Evolutionary conservation across 805 yeast species (phyloP), one percentile per base, ranked within the genome.

Genomic region (Saccharomycopsis fibuligera): DNA sequence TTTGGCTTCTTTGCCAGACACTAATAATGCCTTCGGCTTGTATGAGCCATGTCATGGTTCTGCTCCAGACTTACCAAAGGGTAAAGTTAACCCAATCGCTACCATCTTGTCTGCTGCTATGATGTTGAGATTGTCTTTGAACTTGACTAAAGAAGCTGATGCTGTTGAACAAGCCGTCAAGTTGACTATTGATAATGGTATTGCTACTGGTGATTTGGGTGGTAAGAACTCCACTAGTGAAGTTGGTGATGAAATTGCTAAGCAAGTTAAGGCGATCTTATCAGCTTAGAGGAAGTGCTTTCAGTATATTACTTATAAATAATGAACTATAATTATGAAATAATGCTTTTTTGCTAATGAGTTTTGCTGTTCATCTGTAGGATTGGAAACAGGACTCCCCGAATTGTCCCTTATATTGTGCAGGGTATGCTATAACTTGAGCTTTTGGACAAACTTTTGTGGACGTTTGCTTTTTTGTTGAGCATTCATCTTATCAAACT

Each of bases 21-120:
- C 91, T 35, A 90, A 90, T 74, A 72, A 76, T 44, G 98, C 98
- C 0, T 90, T 93, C 63, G 99, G 99, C 51, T 74, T 93, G 56
- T 93, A 93, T 66, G 99, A 93, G 72, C 98, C 99, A 57, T 91
- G 97, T 64, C 99, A 91, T 66, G 99, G 99, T 42, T 84, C 96
- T 41, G 99, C 99, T 31, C 99, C 99, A 45, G 99, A 91, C 67
- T 79, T 91, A 63, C 81, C 83, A 45, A 72, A 69, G 52, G 87
- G 88, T 65, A 84, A 86, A 70, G 99, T 90, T 51, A 91, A 91
- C 69, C 99, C 99, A 45, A 69, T 91, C 50, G 99, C 98, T 45
- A 87, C 97, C 22, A 90, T 91, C 59, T 76, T 93, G 61, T 89
- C 97, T 23, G 95, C 87, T 10, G 98, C 98, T 29, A 86, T 93